A percentile compares a stretch with the other conserved stretches of the same genome.
Conservation (phyloP, 495 filamentous ascomycete genomes). For the Aspergillus funiculosus region DNA sequence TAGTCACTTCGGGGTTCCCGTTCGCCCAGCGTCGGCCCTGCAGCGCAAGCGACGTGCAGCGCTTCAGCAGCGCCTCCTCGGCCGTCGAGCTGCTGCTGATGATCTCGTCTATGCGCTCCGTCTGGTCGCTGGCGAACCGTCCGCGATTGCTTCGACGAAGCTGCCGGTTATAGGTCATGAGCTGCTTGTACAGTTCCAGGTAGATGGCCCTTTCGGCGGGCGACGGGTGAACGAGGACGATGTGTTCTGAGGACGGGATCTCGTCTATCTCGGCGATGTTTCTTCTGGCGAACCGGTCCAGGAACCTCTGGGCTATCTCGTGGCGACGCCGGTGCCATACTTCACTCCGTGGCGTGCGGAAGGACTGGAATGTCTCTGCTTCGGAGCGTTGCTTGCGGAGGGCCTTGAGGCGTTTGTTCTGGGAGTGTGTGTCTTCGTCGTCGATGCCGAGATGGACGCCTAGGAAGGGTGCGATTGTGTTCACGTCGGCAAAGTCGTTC, state of each 20-base stretch:
- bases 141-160: constrained; percentile 27
- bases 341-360: constrained; percentile 36
- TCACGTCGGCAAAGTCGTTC: constrained; percentile 53
- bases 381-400: constrained; percentile 25
- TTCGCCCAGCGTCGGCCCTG: constrained; percentile 8
- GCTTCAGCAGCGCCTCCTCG: constrained; percentile 45
- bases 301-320: constrained; percentile 46
- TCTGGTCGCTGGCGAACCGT: constrained; percentile 34
- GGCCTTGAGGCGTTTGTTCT: constrained; percentile 30
- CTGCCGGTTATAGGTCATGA: constrained; percentile 40
- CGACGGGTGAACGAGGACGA: constrained; percentile 33
- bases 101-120: constrained; percentile 37
- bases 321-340: constrained; percentile 50
- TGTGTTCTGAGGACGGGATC: constrained; percentile 35
- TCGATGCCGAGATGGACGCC: constrained; percentile 50
- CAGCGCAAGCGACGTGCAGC: constrained; percentile 32
- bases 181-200: constrained; percentile 39
- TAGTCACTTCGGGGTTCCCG: constrained; percentile 16
- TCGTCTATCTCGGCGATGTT: constrained; percentile 44
- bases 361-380: constrained; percentile 45
- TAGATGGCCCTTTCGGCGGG: constrained; percentile 43
- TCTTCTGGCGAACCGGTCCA: constrained; percentile 48
- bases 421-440: constrained; percentile 35
- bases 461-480: constrained; percentile 50
- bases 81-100: constrained; percentile 35